Base-by-base conservation (phyloP, 2,329 filamentous ascomycete genomes). In the Xylariales sp. region DNA sequence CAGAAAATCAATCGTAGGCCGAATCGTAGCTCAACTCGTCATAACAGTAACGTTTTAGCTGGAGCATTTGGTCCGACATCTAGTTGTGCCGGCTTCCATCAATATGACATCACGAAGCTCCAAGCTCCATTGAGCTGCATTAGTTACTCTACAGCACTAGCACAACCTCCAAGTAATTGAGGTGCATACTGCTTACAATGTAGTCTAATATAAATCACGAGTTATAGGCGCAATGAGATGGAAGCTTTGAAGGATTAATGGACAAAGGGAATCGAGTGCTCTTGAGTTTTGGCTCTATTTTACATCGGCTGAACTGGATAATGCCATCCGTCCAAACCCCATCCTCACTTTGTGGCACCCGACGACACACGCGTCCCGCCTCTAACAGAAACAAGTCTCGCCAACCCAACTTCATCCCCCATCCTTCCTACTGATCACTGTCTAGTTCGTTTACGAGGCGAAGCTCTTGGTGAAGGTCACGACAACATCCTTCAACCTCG, bases 401-500 rank as follows among this genome's bases (percentile, higher is more conserved):
- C 47, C 50, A 46, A 48, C 46, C 42, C 36, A 48, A 47, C 44
- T 51, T 42, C 64, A 62, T 44, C 62, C 61, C 57, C 51, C 52
- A 45, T 49, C 49, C 31, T 50, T 47, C 34, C 38, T 46, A 49
- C 54, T 52, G 54, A 52, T 56, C 56, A 52, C 59, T 49, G 57
- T 57, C 51, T 40, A 59, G 55, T 63, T 50, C 50, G 57, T 61
- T 78, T 78, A 80, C 63, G 66, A 66, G 50, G 71, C 59, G 81
- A 96, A 97, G 81, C 82, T 88, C 87, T 95, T 94, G 78, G 88
- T 94, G 82, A 96, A 97, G 69, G 63, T 76, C 58, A 59, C 51
- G 60, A 88, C 80, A 61, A 86, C 73, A 46, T 93, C 84, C 78
- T 82, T 87, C 62, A 94, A 73, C 76, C 80, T 86, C 53, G 70